Evolutionary conservation across 1,284 basidiomycete species (phyloP).

Genomic region (Leccinum huronense): DNA sequence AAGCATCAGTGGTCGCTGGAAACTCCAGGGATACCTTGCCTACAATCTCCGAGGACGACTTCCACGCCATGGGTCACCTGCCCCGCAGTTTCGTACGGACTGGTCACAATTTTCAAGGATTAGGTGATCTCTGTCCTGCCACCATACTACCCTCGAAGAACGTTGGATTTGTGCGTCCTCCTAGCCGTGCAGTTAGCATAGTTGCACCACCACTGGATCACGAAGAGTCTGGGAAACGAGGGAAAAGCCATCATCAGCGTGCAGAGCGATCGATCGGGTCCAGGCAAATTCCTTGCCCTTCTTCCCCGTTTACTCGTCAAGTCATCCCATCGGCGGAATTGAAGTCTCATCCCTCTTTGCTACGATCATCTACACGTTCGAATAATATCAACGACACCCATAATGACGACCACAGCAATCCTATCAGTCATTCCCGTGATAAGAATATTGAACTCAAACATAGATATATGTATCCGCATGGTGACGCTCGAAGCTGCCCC

Average conservation of each 20-base stretch:
- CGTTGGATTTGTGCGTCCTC: conserved; percentile 24
- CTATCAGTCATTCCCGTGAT: conserved; percentile 14
- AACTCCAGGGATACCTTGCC: conserved; percentile 28
- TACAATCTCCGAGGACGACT: conserved; percentile 40
- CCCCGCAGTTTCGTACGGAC: conserved; percentile 9
- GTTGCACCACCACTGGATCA: conserved; percentile 34
- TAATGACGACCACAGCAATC: conserved; percentile 5
- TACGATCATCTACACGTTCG: conserved; percentile 17
- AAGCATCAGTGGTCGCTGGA: conserved; percentile 7
- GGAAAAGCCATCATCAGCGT: conserved; percentile 22
- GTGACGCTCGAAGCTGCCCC: conserved; percentile 4
- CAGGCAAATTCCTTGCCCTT: conserved; percentile 6
- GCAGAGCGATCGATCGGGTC: conserved; percentile 9
- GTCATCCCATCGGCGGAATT: conserved; percentile 10
- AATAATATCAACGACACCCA: conserved; percentile 11
- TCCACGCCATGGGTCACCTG: conserved; percentile 32
- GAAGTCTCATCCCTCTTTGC: conserved; percentile 19
- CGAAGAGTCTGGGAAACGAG: conserved; percentile 37
- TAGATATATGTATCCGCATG: conserved; percentile 25
- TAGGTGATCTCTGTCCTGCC: background rate
- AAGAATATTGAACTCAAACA: conserved; percentile 14
- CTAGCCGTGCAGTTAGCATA: conserved; percentile 33
- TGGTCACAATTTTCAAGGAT: conserved; percentile 7
- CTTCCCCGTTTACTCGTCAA: conserved; percentile 14
- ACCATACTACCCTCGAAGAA: conserved; percentile 2